Evolutionary conservation across 495 filamentous ascomycete genomes (phyloP), one percentile per base, ranked within the genome.

Genomic region (Neurospora hispaniola): DNA sequence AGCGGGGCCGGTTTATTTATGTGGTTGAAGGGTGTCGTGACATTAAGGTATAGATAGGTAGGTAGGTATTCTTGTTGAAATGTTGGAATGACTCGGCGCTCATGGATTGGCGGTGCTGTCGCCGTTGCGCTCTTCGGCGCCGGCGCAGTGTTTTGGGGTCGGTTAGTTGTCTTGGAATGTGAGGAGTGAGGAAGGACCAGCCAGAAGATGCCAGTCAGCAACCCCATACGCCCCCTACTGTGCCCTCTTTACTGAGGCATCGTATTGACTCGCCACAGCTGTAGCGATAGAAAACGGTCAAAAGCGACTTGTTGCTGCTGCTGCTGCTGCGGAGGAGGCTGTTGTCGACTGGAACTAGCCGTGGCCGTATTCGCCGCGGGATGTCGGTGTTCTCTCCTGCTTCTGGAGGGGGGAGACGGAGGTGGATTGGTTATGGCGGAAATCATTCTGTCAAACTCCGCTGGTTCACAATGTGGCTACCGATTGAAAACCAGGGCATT

Each of bases 401-500:
- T 4, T 6, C 23, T 62, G 54, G 16, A 4, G 6, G 11, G 23
- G 27, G 54, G 69, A 11, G 68, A 39, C 38, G 31, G 38, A 40
- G 69, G 27, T 7, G 35, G 23, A 9, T 38, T 54, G 43, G 12
- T 0, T 16, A 70, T 23, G 20, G 41, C 5, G 31, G 54, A 66
- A 66, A 66, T 27, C 16, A 14, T 66, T 31, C 9, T 16, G 54
- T 66, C 54, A 66, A 66, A 66, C 44, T 72, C 70, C 14, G 27
- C 42, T 69, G 76, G 70, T 71, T 72, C 35, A 40, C 71, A 73
- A 59, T 70, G 27, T 44, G 66, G 42, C 81, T 85, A 85, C 73
- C 81, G 79, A 79, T 82, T 76, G 75, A 91, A 91, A 70, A 97
- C 89, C 72, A 96, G 79, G 8, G 92, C 94, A 79, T 95, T 97